Base-by-base conservation (phyloP, 768 basidiomycete genomes). In the Lyophyllum atratum region DNA sequence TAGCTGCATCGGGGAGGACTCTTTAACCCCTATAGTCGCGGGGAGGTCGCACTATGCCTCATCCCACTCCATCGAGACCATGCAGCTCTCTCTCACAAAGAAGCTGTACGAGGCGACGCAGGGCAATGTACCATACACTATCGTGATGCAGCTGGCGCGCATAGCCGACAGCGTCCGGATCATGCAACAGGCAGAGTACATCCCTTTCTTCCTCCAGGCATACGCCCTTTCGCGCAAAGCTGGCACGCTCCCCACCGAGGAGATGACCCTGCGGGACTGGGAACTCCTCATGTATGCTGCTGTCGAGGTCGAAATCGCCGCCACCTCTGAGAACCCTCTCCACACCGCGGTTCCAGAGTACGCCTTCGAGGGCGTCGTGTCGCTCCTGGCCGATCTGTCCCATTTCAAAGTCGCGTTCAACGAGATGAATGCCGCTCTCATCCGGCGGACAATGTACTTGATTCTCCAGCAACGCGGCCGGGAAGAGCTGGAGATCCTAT, bases 201-300 rank as follows among this genome's bases (percentile, higher is more conserved):
- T 76, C 2, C 67, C 70, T 7, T 69, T 72, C 52, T 71, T 78
- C 58, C 67, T 87, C 28, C 71, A 81, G 33, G 66, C 80, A 12
- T 86, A 85, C 64, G 70, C 70, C 9, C 59, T 71, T n/a, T 66
- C 77, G 12, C 67, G 73, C 59, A 59, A 63, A 50, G 47, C 64
- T 17, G 67, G 66, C 7, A 59, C 60, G 33, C 53, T 74, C 47
- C 61, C 66, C 0, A 46, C 61, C n/a, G 40, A 53, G 2, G 68
- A 72, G 4, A 72, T 86, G 43, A 59, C 63, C 0, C 2, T 61
- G 0, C 59, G 68, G 7, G 83, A 85, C 37, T 81, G 83, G 74
- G 78, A 79, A 40, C 65, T 77, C 7, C 60, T 89, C 17, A 60
- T 80, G 1, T 75, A 74, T 26, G 76, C 79, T 7, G 74, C 80